These are phyloP conservation scores for Nicotiana benthamiana DNA, from an alignment of 257 asterid species.

Conservation along the genomic window DNA sequence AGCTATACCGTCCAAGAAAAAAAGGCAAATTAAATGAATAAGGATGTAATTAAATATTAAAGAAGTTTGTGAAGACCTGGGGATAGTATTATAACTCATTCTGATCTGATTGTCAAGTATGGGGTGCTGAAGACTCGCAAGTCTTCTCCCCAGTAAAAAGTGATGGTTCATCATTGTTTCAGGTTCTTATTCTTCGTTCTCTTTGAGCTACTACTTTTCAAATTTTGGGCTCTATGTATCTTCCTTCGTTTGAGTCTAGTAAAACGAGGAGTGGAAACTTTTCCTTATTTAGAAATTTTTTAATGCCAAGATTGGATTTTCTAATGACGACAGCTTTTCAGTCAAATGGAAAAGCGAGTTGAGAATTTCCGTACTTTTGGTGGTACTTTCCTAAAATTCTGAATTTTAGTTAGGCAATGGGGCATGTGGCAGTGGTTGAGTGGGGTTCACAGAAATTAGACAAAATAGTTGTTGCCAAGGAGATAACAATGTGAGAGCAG, in stretches of 20 bases:
- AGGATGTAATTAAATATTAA: background rate
- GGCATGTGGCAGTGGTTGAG: background rate
- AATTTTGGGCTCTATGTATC: background rate
- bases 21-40: background rate
- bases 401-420: background rate
- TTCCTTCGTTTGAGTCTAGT: background rate
- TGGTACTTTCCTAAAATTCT: background rate
- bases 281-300: too few species aligned
- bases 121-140: background rate
- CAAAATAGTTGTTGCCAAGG: background rate
- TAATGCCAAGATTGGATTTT: background rate
- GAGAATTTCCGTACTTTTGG: background rate
- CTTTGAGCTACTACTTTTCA: background rate
- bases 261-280: background rate
- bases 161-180: background rate
- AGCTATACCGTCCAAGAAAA: background rate
- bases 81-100: background rate
- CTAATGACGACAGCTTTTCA: background rate
- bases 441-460: background rate
- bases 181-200: background rate
- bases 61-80: background rate
- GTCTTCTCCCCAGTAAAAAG: background rate
- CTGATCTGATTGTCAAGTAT: background rate
- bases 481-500: background rate
- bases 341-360: background rate